Conservation (phyloP, 2,329 filamentous ascomycete genomes). For the Fusarium camptoceras region DNA sequence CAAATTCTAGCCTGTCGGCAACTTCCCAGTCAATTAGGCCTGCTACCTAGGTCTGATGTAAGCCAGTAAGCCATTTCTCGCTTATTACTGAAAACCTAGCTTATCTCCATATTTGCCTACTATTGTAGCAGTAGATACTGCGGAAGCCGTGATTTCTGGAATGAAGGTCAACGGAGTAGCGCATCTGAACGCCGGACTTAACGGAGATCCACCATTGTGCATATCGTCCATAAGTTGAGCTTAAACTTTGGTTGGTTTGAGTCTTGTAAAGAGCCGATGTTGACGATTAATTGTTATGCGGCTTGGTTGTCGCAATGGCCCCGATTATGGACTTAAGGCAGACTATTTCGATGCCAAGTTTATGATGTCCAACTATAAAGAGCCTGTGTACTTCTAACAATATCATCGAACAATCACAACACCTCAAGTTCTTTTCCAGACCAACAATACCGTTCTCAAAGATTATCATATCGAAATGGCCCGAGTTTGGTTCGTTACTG, state of each 20-base stretch:
- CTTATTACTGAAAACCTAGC: neutral
- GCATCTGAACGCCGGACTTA: neutral
- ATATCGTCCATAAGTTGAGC: neutral
- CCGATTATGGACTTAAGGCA: neutral
- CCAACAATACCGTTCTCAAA: neutral
- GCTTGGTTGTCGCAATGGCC: rapidly evolving
- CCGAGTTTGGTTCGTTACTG: conserved; percentile 61
- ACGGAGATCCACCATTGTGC: neutral
- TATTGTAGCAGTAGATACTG: no score
- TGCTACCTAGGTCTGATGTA: neutral
- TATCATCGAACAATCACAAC: neutral
- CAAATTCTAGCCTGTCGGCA: no score
- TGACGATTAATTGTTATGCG: neutral
- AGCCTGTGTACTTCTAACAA: neutral
- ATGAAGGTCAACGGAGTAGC: neutral
- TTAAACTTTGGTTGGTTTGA: neutral
- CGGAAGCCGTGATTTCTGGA: neutral
- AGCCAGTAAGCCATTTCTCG: neutral
- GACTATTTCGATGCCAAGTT: no score
- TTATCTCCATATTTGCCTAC: neutral
- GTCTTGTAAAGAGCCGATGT: no score
- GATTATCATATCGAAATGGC: conserved; percentile 41
- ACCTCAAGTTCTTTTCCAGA: no score
- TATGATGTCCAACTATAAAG: neutral
- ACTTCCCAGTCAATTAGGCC: neutral